Conservation (phyloP, 768 basidiomycete species). For the Neoboletus subvelutipes region DNA sequence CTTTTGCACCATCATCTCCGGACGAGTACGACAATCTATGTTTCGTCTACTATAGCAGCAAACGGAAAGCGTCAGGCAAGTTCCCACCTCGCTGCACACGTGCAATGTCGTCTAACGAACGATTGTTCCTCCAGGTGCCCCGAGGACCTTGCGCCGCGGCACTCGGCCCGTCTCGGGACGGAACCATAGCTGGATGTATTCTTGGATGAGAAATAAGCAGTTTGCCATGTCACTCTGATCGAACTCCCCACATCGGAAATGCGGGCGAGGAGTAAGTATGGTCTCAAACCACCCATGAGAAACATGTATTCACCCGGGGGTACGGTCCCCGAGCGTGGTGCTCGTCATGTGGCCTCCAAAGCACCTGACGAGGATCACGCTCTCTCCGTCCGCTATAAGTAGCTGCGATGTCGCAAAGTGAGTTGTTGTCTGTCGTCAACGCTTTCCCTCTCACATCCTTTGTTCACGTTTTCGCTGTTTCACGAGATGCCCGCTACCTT, state of each 20-base stretch:
- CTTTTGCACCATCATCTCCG: too few relatives aligned
- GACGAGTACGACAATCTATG: too few relatives aligned
- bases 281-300: background rate
- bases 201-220: background rate
- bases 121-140: background rate
- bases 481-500: constrained; percentile 39
- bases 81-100: too few relatives aligned
- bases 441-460: background rate
- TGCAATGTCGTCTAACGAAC: too few relatives aligned
- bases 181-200: background rate
- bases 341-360: constrained; percentile 1
- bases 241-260: background rate
- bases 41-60: too few relatives aligned
- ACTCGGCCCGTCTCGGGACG: background rate
- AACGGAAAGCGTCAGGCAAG: too few relatives aligned
- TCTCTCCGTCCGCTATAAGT: constrained; percentile 2
- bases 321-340: background rate
- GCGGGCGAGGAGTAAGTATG: background rate
- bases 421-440: background rate
- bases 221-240: background rate
- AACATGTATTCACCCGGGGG: background rate
- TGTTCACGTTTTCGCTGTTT: background rate
- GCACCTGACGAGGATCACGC: background rate
- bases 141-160: background rate
- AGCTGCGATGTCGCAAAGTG: background rate